A percentile compares a stretch with the other conserved stretches of the same genome.
These are phyloP conservation scores for Eudorina sp. DNA, from an alignment of 139 green algal species.

Conservation along the genomic window DNA sequence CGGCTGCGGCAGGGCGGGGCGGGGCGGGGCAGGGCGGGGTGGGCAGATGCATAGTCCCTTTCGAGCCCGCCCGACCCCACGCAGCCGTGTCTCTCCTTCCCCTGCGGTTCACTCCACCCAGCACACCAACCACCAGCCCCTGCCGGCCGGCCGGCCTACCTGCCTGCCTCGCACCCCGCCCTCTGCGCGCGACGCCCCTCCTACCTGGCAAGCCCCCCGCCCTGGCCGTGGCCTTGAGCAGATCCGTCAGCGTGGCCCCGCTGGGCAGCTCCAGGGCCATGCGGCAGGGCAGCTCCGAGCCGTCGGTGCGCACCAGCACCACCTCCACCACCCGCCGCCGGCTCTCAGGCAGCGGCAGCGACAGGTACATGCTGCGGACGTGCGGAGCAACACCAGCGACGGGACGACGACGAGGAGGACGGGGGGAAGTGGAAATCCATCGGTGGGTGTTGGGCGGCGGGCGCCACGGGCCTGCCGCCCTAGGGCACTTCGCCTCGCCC, in stretches of 20 bases:
- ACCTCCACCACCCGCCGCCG: conserved; percentile 52
- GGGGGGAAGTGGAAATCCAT: too few species aligned
- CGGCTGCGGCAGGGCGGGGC: background rate
- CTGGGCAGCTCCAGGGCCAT: conserved; percentile 63
- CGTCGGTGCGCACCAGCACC: conserved; percentile 74
- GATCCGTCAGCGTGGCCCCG: conserved; percentile 61
- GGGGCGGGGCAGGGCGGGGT: background rate
- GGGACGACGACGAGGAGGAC: too few species aligned
- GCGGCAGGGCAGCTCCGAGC: conserved; percentile 40
- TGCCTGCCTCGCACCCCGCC: too few species aligned
- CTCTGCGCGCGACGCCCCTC: background rate
- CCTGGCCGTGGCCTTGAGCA: conserved; percentile 64
- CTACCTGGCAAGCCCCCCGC: conserved; percentile 29
- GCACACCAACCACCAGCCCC: too few species aligned
- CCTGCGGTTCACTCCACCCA: too few species aligned
- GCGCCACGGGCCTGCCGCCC: too few species aligned
- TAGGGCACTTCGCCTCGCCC: too few species aligned
- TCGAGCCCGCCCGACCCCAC: background rate
- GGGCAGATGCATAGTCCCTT: too few species aligned
- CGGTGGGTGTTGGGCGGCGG: too few species aligned
- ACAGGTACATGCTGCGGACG: conserved; percentile 89
- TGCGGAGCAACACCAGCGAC: too few species aligned
- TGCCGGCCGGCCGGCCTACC: too few species aligned
- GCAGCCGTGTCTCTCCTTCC: too few species aligned
- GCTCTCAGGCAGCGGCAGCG: conserved; percentile 89